These are phyloP conservation scores for Suillus variegatus DNA, from an alignment of 768 basidiomycete genomes.

Conservation along the genomic window DNA sequence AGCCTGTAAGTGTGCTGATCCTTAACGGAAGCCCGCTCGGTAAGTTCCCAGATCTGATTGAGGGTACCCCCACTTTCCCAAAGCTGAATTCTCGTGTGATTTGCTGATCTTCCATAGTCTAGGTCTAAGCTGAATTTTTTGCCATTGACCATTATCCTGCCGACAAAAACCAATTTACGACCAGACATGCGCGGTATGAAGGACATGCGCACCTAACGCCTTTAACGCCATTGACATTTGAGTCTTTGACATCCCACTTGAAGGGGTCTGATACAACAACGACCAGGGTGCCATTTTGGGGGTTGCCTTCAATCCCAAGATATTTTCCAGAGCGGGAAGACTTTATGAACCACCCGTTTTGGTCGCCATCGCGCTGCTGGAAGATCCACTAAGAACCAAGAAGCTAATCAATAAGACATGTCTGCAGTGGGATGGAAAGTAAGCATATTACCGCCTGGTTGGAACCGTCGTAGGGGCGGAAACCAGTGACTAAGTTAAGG, in stretches of 20 bases:
- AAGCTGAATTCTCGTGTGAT: neutral
- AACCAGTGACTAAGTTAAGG: slow-evolving; percentile 47
- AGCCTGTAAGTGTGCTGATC: slow-evolving; percentile 45
- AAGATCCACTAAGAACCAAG: slow-evolving; percentile 46
- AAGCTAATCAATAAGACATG: neutral
- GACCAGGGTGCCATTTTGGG: slow-evolving; percentile 40
- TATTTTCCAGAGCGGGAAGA: slow-evolving; percentile 42
- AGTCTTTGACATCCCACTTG: slow-evolving; percentile 50
- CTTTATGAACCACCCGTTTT: slow-evolving; percentile 43
- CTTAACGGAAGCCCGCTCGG: slow-evolving; percentile 20
- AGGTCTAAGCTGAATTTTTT: neutral
- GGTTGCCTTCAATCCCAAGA: slow-evolving; percentile 36
- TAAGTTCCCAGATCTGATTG: too few species aligned
- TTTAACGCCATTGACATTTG: slow-evolving; percentile 40
- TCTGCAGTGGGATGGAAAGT: neutral
- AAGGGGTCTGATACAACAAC: slow-evolving; percentile 37
- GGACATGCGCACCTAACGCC: slow-evolving; percentile 42
- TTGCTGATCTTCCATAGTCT: neutral
- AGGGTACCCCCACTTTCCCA: neutral
- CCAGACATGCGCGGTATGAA: neutral
- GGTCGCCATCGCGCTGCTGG: slow-evolving; percentile 26
- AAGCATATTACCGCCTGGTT: slow-evolving; percentile 50
- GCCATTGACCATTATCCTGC: too few species aligned
- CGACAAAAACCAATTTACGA: neutral
- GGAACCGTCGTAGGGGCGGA: slow-evolving; percentile 36